Evolutionary conservation across 73 alveolate genomes (phyloP), one percentile per base, ranked within the genome.

Genomic region (Stentor coeruleus): DNA sequence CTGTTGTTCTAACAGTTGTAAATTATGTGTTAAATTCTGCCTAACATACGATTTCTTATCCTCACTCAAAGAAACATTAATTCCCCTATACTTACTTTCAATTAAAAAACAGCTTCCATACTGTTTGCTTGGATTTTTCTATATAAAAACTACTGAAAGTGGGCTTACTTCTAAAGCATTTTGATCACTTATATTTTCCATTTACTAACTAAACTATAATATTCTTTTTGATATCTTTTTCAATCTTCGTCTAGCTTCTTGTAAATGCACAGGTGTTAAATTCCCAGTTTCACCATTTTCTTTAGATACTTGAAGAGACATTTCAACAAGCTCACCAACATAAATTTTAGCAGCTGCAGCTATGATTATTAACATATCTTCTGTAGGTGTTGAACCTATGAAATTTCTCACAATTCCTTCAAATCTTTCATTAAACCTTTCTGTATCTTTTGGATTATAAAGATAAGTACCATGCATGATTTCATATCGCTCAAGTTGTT

Each of bases 261-360:
- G 79, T 0, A 66, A 26, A 1, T 66, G 79, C 20, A 14, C 33
- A 33, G 79, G n/a, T 26, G 79, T 31, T 1, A 66, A 20, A 31
- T 31, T 14, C n/a, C 79, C 79, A 14, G 33, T 40, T 11, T 66
- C 79, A 1, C 79, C 79, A 26, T 33, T 66, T 11, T 20, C 37
- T 33, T 66, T 66, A 3, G 79, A 37, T 66, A 66, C 79, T 33
- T 26, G 26, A 14, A 66, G 39, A 20, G 79, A 37, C 14, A 11
- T 31, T 66, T 66, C 79, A 37, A 66, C 79, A 26, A 66, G 37
- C 39, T 66, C 79, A 28, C 79, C 79, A 11, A 66, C 79, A 66
- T 66, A 66, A 20, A 66, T 66, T 33, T 66, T 66, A 1, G 79
- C 79, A 66, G 79, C 79, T 26, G 79, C 39, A 37, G 79, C 36